Conservation (phyloP, 805 yeast species). For the Tetrapisispora arboricola region DNA sequence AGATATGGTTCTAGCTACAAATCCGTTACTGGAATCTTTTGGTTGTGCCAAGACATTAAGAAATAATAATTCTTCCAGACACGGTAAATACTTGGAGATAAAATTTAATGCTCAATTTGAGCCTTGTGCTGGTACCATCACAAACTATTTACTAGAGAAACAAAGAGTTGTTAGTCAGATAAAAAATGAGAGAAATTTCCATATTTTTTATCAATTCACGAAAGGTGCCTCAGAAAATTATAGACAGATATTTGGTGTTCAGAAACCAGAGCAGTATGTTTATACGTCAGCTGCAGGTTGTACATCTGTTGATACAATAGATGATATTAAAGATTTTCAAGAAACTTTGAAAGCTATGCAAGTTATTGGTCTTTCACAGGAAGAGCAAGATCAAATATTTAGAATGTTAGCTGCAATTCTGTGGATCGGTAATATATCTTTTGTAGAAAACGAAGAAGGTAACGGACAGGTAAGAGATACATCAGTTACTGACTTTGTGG, state of each 20-base stretch:
- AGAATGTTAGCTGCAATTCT: slow-evolving; percentile 72
- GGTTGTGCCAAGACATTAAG: slow-evolving; percentile 98
- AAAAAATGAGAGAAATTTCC: slow-evolving; percentile 87
- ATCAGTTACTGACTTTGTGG: slow-evolving; percentile 90
- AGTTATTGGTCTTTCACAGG: slow-evolving; percentile 69
- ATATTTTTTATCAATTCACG: slow-evolving; percentile 91
- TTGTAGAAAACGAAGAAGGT: slow-evolving; percentile 78
- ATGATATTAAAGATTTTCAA: slow-evolving; percentile 67
- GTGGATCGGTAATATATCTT: slow-evolving; percentile 91
- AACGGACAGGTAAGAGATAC: slow-evolving; percentile 73
- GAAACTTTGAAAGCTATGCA: slow-evolving; percentile 84
- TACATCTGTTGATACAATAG: slow-evolving; percentile 74
- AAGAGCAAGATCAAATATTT: slow-evolving; percentile 86
- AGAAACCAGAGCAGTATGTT: slow-evolving; percentile 83
- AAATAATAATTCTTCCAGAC: slow-evolving; percentile 95
- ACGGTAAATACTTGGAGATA: slow-evolving; percentile 92
- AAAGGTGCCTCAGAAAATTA: slow-evolving; percentile 81
- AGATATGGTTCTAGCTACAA: slow-evolving; percentile 96
- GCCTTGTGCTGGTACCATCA: slow-evolving; percentile 92
- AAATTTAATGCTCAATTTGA: slow-evolving; percentile 71
- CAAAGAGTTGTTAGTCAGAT: slow-evolving; percentile 96
- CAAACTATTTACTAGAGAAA: slow-evolving; percentile 87
- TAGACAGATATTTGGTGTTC: slow-evolving; percentile 79
- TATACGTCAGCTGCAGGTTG: slow-evolving; percentile 85
- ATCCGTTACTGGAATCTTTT: slow-evolving; percentile 95